Conservation (phyloP, 208 protist species). For the Perkinsela sp. region DNA sequence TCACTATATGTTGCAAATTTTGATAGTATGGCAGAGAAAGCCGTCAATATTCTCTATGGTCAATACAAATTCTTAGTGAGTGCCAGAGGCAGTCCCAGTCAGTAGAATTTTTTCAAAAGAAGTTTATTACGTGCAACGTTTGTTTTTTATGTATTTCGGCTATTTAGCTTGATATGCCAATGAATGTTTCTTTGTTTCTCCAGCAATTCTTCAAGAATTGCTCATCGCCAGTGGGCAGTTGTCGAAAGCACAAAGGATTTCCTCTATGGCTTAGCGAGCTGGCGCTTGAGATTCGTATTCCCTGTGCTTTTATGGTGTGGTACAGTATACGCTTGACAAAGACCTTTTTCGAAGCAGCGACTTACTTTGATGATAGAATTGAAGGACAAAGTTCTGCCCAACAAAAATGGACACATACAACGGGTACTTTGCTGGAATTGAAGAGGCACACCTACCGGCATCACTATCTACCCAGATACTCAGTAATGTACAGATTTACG, state of each 20-base stretch:
- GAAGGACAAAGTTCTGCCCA: conserved; percentile 11
- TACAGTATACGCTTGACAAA: conserved; percentile 33
- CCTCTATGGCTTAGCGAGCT: conserved; percentile 56
- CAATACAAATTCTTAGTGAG: too few relatives aligned
- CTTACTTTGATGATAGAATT: conserved; percentile 6
- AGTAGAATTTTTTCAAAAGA: too few relatives aligned
- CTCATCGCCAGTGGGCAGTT: too few relatives aligned
- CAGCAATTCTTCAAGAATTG: too few relatives aligned
- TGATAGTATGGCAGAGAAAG: too few relatives aligned
- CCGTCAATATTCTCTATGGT: too few relatives aligned
- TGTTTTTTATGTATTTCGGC: too few relatives aligned
- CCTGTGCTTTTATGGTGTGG: conserved; percentile 17
- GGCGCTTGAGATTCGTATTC: conserved; percentile 40
- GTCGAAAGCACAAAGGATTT: conserved; percentile 26
- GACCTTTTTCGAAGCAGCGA: conserved; percentile 38
- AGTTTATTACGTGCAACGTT: too few relatives aligned
- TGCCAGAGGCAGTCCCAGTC: too few relatives aligned
- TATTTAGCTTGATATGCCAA: too few relatives aligned
- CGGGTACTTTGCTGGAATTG: conserved; percentile 40
- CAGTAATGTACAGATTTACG: conserved; percentile 42
- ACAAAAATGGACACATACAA: conserved; percentile 25
- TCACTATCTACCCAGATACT: conserved; percentile 43
- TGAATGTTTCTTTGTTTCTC: too few relatives aligned
- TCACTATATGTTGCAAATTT: too few relatives aligned
- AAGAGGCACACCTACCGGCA: conserved; percentile 49